Evolutionary conservation across 805 yeast species (phyloP), one percentile per base, ranked within the genome.

Genomic region (Lachancea mirantina): DNA sequence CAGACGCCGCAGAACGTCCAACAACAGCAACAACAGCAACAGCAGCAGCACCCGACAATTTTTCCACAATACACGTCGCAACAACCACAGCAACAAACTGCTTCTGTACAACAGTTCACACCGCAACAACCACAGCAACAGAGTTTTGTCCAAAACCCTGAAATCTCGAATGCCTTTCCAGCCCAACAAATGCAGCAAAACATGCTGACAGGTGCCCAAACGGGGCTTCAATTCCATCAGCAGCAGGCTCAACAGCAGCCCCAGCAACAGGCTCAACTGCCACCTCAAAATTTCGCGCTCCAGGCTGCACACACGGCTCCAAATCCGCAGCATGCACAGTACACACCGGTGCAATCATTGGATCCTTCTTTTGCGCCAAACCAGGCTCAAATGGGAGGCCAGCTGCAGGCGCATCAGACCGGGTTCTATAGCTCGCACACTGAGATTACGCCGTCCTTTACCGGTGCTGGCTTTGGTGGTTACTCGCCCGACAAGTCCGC

Each of bases 401-500:
- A 50, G 14, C 41, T 43, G 14, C 57, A 45, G 40, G 20, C 38
- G 4, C 40, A 35, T 19, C 47, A 42, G 21, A 47, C 55, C 1
- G 56, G 56, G 10, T 47, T 51, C 30, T 50, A 37, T 37, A 45
- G 59, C 11, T 38, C 54, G 6, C 46, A 46, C 30, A 30, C 42
- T 26, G 53, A 43, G 24, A 41, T 61, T 9, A 52, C 47, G 11
- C 55, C 64, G 11, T 46, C 62, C 4, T 64, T 57, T 40, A 74
- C 79, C 5, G 80, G 79, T 9, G 67, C 67, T 21, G 82, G 81
- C 0, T 74, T 75, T 52, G 80, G 80, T 8, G 76, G 75, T 2
- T 70, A 65, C 45, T 34, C 55, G 2, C 27, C 28, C 23, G 24
- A 41, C 8, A n/a, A 41, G 19, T 20, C 34, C 23, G 32, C 33